Evolutionary conservation across 2,329 filamentous ascomycete genomes (phyloP).

Genomic region (Sarocladium strictum): DNA sequence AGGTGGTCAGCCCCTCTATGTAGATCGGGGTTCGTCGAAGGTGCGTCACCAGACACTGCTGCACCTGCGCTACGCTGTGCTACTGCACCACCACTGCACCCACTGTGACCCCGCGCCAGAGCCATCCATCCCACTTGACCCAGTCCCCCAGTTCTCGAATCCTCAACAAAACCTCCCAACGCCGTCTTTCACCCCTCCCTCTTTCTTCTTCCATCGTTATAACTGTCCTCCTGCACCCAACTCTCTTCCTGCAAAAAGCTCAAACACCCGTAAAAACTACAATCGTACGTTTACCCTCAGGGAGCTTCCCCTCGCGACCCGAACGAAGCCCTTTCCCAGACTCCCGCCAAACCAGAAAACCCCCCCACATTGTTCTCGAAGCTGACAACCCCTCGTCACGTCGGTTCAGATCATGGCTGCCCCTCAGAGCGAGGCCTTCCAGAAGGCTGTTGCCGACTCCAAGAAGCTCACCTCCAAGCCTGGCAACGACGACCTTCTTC

Average conservation of each 20-base stretch:
- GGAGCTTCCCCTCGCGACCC: no score
- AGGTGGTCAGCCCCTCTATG: no score
- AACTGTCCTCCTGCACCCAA: neutral
- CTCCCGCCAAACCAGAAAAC: neutral
- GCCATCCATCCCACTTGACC: neutral
- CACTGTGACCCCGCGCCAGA: neutral
- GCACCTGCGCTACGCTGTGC: neutral
- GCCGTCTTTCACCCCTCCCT: neutral
- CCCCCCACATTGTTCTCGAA: neutral
- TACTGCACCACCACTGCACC: no score
- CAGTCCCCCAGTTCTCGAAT: neutral
- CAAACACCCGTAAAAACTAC: neutral
- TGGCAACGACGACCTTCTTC: slow-evolving; percentile 56
- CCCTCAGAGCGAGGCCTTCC: slow-evolving; percentile 40
- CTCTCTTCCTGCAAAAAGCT: neutral
- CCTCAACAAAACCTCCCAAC: slow-evolving; percentile 8
- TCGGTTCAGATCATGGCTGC: slow-evolving; percentile 28
- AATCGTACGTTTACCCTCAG: neutral
- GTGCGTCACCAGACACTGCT: neutral
- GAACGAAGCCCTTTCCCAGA: neutral
- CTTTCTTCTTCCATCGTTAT: neutral
- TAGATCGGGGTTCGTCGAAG: no score
- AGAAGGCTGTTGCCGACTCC: slow-evolving; percentile 55
- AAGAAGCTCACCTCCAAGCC: slow-evolving; percentile 64
- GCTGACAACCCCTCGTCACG: slow-evolving; percentile 2